Conservation (phyloP, 345 rosid genomes). For the Chamaenerion angustifolium region DNA sequence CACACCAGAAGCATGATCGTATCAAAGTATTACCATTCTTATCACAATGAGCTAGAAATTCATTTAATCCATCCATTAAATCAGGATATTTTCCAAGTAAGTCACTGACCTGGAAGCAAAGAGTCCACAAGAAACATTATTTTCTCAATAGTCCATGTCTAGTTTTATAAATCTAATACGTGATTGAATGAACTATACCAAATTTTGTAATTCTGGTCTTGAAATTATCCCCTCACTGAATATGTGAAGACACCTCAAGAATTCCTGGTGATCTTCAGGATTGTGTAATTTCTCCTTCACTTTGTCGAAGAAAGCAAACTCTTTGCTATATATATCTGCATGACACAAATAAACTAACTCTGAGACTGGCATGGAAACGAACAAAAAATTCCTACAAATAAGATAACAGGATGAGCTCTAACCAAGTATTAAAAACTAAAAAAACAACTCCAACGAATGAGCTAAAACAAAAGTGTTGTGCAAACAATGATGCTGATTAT, state of each 20-base stretch:
- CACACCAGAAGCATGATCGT: constrained; percentile 3
- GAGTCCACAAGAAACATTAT: too few relatives aligned
- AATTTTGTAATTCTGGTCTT: constrained; percentile 56
- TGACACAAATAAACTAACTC: constrained; percentile 1
- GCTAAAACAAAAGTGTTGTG: too few relatives aligned
- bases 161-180: too few relatives aligned
- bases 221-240: constrained; percentile 72
- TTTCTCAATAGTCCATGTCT: too few relatives aligned
- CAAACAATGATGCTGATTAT: too few relatives aligned
- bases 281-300: constrained; percentile 62
- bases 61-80: constrained; percentile 74
- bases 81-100: constrained; percentile 76
- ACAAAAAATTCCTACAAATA: not conserved
- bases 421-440: too few relatives aligned
- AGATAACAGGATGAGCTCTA: not conserved
- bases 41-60: constrained; percentile 73
- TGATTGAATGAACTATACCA: constrained; percentile 32
- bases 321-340: constrained; percentile 58
- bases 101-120: constrained; percentile 5
- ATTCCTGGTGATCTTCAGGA: constrained; percentile 56
- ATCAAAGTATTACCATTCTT: constrained; percentile 47
- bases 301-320: constrained; percentile 67
- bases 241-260: constrained; percentile 74
- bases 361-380: not conserved
- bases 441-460: too few relatives aligned